phyloP scores from a whole-genome alignment of 2,329 filamentous ascomycete genomes.

The Penicillium nordicum region DNA sequence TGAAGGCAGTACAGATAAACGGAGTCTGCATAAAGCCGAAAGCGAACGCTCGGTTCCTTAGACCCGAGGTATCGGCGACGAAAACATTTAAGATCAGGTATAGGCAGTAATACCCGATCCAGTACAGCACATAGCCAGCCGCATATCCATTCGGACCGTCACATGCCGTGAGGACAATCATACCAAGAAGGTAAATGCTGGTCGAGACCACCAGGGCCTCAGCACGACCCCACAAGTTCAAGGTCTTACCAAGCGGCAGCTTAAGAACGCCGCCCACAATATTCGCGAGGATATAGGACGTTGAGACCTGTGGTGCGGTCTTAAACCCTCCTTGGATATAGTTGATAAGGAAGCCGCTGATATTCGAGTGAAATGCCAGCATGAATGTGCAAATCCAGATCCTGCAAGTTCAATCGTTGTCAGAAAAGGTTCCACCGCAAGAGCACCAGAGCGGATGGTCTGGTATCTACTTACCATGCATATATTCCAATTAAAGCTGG shows the following conservation, averaged over 20 bases:
- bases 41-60: slow-evolving; percentile 60
- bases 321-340: slow-evolving; percentile 53
- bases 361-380: slow-evolving; percentile 43
- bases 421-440: neutral
- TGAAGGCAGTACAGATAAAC: slow-evolving; percentile 59
- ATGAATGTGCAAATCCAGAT: slow-evolving; percentile 49
- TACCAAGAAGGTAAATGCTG: slow-evolving; percentile 45
- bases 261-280: slow-evolving; percentile 58
- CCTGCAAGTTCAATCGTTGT: slow-evolving; percentile 22
- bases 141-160: slow-evolving; percentile 60
- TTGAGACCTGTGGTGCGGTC: slow-evolving; percentile 49
- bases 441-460: no score
- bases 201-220: slow-evolving; percentile 56
- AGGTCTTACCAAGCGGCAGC: slow-evolving; percentile 60
- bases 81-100: slow-evolving; percentile 58
- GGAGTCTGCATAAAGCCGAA: slow-evolving; percentile 59
- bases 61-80: slow-evolving; percentile 60
- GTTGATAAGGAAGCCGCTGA: slow-evolving; percentile 44
- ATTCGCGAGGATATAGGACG: slow-evolving; percentile 53
- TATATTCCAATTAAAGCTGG: slow-evolving; percentile 33
- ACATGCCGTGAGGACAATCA: slow-evolving; percentile 62
- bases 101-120: slow-evolving; percentile 56
- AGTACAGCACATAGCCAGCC: slow-evolving; percentile 61
- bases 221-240: slow-evolving; percentile 62
- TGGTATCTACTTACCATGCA: slow-evolving; percentile 26